Conservation (phyloP, 176 grass and related monocot species). For the Panicum miliaceum region DNA sequence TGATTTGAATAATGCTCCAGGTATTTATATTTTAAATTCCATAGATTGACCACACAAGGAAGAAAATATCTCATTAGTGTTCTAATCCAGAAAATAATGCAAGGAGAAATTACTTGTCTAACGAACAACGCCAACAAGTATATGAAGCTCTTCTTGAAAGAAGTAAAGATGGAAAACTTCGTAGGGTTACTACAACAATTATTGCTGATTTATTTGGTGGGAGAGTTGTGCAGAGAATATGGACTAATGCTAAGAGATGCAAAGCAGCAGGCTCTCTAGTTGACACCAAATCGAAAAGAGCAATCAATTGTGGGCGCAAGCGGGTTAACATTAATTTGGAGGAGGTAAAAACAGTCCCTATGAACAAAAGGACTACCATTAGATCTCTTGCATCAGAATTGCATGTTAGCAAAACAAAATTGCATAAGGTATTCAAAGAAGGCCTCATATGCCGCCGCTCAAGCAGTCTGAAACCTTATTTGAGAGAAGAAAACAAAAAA, state of each 20-base stretch:
- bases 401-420: background rate
- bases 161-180: too few relatives aligned
- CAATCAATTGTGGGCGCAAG: background rate
- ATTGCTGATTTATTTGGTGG: too few relatives aligned
- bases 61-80: too few relatives aligned
- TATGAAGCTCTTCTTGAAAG: too few relatives aligned
- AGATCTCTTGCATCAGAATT: background rate
- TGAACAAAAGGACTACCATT: background rate
- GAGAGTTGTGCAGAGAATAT: background rate
- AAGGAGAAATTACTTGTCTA: too few relatives aligned
- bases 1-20: too few relatives aligned
- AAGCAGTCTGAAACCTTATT: background rate
- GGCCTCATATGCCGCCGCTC: background rate
- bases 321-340: background rate
- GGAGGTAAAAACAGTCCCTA: background rate
- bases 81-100: too few relatives aligned
- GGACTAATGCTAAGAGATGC: background rate
- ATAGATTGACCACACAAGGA: too few relatives aligned
- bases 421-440: background rate
- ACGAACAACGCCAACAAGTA: too few relatives aligned
- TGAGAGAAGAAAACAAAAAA: background rate
- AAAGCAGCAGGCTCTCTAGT: background rate
- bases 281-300: background rate
- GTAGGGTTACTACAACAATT: too few relatives aligned
- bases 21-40: too few relatives aligned